Conservation (phyloP, 2,329 filamentous ascomycete species). For the Myotisia sp. region DNA sequence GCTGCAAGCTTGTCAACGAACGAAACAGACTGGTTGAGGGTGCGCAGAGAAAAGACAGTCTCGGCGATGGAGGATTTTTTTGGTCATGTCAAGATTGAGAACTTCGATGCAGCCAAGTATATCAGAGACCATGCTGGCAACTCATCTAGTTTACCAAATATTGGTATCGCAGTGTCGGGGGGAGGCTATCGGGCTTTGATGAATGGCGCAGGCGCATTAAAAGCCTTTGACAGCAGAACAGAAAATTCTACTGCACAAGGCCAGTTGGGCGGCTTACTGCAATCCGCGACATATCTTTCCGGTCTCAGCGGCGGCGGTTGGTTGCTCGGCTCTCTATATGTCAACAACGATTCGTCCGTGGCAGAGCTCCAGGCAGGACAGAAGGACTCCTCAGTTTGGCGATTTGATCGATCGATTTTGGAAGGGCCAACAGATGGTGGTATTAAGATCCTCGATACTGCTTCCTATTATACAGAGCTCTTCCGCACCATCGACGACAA, state of each 20-base stretch:
- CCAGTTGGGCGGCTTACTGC: conserved; percentile 66
- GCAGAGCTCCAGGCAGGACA: conserved; percentile 38
- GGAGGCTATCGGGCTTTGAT: conserved; percentile 79
- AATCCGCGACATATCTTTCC: conserved; percentile 65
- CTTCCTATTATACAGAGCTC: conserved; percentile 50
- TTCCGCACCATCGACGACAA: conserved; percentile 47
- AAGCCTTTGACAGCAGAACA: conserved; percentile 65
- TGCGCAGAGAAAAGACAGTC: conserved; percentile 58
- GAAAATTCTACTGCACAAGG: conserved; percentile 45
- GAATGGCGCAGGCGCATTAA: conserved; percentile 65
- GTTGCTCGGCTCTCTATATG: conserved; percentile 67
- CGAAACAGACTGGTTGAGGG: conserved; percentile 60
- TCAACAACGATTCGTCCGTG: conserved; percentile 64
- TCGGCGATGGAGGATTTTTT: conserved; percentile 63
- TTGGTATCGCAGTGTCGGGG: conserved; percentile 65
- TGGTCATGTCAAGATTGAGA: conserved; percentile 54
- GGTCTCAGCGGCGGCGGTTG: conserved; percentile 73
- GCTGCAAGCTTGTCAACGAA: conserved; percentile 49
- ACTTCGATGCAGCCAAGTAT: conserved; percentile 62
- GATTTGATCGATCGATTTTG: conserved; percentile 49
- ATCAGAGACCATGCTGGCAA: conserved; percentile 47
- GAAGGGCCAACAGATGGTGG: conserved; percentile 40
- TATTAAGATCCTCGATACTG: conserved; percentile 41
- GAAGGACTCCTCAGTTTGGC: conserved; percentile 41
- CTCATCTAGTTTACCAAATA: conserved; percentile 46